Percentiles rank a stretch among this genome's conserved stretches.
These are phyloP conservation scores for Gymnopilus dilepis DNA, from an alignment of 768 basidiomycete species.

Conservation along the genomic window DNA sequence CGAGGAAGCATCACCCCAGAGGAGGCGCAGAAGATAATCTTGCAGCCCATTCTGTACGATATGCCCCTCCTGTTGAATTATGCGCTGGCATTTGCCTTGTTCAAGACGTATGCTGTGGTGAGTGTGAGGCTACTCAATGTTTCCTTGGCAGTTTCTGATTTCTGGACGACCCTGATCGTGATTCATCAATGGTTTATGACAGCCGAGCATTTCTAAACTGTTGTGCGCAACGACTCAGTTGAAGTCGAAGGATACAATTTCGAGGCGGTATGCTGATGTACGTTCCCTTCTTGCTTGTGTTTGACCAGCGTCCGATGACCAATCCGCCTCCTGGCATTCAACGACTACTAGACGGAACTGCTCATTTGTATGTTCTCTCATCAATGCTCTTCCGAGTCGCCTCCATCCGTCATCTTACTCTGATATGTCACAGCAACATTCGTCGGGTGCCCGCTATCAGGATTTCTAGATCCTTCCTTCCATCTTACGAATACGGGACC, in stretches of 20 bases:
- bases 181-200: not conserved
- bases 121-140: not conserved
- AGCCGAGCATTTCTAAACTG: constrained; percentile 54
- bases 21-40: constrained; percentile 51
- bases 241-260: constrained; percentile 37
- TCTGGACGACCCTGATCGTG: not conserved
- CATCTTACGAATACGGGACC: constrained; percentile 18
- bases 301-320: no score
- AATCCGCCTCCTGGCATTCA: no score
- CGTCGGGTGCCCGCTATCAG: constrained; percentile 39
- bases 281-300: constrained; percentile 17
- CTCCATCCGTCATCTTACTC: no score
- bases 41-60: constrained; percentile 42
- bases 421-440: constrained; percentile 37
- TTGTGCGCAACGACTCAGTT: constrained; percentile 48
- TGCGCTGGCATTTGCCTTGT: constrained; percentile 52
- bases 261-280: constrained; percentile 55
- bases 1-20: constrained; percentile 40
- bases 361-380: constrained; percentile 40
- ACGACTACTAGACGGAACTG: constrained; percentile 43
- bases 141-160: not conserved
- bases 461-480: constrained; percentile 26
- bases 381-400: not conserved
- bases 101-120: constrained; percentile 50
- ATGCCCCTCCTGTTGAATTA: constrained; percentile 49